Evolutionary conservation across 2,329 filamentous ascomycete species (phyloP).

Genomic region (Endoconidiophora laricicola): DNA sequence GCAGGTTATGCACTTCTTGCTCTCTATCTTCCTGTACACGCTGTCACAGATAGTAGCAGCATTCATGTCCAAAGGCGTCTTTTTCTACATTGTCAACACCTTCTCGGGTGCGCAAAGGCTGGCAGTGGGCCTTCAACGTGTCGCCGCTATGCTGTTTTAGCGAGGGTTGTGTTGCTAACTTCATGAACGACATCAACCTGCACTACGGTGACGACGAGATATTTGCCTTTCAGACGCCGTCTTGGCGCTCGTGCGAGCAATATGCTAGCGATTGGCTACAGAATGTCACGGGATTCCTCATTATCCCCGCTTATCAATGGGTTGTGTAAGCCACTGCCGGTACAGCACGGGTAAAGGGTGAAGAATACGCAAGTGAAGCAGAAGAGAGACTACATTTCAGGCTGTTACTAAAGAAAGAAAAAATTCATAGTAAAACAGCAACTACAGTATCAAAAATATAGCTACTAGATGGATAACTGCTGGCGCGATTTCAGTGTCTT

Average conservation of each 20-base stretch:
- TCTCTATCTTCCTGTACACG: not conserved
- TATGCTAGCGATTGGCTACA: not conserved
- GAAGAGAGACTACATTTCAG: not conserved
- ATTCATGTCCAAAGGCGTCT: constrained; percentile 3
- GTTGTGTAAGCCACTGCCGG: not conserved
- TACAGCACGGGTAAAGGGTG: not conserved
- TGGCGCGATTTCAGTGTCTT: constrained; percentile 1
- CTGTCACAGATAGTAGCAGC: constrained; percentile 2
- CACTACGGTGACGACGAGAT: not conserved
- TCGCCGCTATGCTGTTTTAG: not conserved
- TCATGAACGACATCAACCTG: not conserved
- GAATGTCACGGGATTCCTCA: not conserved
- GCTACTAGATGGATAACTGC: not conserved
- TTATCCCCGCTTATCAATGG: not conserved
- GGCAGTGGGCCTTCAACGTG: constrained; percentile 4
- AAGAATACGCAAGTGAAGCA: not conserved
- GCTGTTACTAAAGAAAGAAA: not conserved
- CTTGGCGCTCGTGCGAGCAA: not conserved
- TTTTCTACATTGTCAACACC: constrained; percentile 2
- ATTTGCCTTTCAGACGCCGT: not conserved
- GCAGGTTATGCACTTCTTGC: not conserved
- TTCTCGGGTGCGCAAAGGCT: not conserved
- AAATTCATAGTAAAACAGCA: not conserved
- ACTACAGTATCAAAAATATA: not conserved
- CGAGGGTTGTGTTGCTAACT: not conserved